Conservation (phyloP, 2,329 filamentous ascomycete species). For the Escovopsis sp. region DNA sequence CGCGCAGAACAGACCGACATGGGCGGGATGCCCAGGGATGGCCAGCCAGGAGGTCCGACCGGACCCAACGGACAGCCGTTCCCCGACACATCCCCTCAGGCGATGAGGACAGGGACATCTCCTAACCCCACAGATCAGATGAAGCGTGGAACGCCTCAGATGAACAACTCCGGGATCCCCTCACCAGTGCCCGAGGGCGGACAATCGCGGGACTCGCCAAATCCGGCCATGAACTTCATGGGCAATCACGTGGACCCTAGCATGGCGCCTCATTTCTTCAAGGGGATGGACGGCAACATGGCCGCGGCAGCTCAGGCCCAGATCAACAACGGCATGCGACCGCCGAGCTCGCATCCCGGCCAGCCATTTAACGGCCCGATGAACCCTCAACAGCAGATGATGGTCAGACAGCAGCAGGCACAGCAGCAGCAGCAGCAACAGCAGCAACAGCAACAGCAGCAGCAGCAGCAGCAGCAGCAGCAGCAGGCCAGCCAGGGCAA, state of each 20-base stretch:
- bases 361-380: slow-evolving; percentile 43
- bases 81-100: slow-evolving; percentile 56
- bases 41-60: slow-evolving; percentile 36
- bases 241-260: slow-evolving; percentile 46
- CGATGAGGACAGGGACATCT: slow-evolving; percentile 53
- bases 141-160: slow-evolving; percentile 63
- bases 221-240: slow-evolving; percentile 47
- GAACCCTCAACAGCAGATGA: slow-evolving; percentile 47
- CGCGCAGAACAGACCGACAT: slow-evolving; percentile 59
- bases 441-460: slow-evolving; percentile 12
- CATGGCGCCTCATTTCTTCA: slow-evolving; percentile 46
- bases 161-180: slow-evolving; percentile 53
- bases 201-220: slow-evolving; percentile 52
- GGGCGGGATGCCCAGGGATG: slow-evolving; percentile 32
- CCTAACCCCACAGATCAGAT: slow-evolving; percentile 67
- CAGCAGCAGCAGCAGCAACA: slow-evolving; percentile 11
- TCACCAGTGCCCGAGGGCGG: slow-evolving; percentile 57
- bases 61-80: slow-evolving; percentile 48
- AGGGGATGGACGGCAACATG: slow-evolving; percentile 43
- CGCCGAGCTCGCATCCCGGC: slow-evolving; percentile 52
- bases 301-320: slow-evolving; percentile 25
- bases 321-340: slow-evolving; percentile 53
- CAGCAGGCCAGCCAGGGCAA: slow-evolving; percentile 16
- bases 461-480: slow-evolving; percentile 20
- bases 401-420: slow-evolving; percentile 30